Evolutionary conservation across 2,329 filamentous ascomycete genomes (phyloP), one percentile per base, ranked within the genome.

Genomic region (Leptosphaerulina australis): DNA sequence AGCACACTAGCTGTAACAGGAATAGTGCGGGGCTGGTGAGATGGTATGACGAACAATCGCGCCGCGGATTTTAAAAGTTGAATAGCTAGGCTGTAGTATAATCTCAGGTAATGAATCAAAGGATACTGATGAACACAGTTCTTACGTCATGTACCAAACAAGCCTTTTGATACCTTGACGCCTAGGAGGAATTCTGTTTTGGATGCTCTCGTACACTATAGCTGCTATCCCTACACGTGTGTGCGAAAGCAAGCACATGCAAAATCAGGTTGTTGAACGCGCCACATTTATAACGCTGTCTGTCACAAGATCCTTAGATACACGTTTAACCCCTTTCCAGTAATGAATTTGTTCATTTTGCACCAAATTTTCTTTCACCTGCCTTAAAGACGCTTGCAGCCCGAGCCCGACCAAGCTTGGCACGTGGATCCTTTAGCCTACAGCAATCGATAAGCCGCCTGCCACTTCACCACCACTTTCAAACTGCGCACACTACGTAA

Each of bases 391-490:
- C 48, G 44, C 45, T 53, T 45, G 52, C 56, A 34, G 43, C 39
- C 52, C 28, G 33, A 53, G 49, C 33, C 60, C 65, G 66, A 64
- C 65, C 59, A 56, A 39, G 44, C 53, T 62, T 60, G 62, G 67
- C 67, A 70, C 67, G 66, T 71, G 66, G 54, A 44, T 55, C 45
- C 54, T 54, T 51, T 51, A 54, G 52, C 51, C 30, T 50, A 53
- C 49, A 53, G 39, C 40, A 52, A 58, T 56, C 57, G 59, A 54
- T 54, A 58, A 43, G 50, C 45, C 43, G 51, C 55, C 51, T 56
- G 46, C 45, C 31, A 38, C 39, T 31, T 38, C 29, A 53, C 39
- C 38, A 48, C 39, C 50, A 40, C 44, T 44, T 14, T 24, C 29
- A 35, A 36, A 21, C 40, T 28, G 40, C 51, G 20, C 50, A 44